phyloP scores from a whole-genome alignment of 805 yeast genomes.

The Danielozyma ontarioensis region DNA sequence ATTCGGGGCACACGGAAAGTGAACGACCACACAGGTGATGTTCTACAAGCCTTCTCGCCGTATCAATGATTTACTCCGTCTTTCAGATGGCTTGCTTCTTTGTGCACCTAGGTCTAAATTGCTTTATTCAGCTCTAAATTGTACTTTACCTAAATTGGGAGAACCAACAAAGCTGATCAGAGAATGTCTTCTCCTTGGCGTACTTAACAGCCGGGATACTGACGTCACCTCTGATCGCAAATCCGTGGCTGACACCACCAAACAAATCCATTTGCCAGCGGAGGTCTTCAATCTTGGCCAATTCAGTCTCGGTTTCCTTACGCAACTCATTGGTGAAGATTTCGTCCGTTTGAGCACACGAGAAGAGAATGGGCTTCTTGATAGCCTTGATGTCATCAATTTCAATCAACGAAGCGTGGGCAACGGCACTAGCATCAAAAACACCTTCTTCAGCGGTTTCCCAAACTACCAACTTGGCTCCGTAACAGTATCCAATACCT shows the following conservation, averaged over 20 bases:
- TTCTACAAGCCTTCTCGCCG: no score
- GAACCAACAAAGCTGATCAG: conserved; percentile 32
- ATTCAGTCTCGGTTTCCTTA: conserved; percentile 52
- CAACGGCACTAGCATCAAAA: conserved; percentile 63
- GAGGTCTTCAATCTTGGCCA: conserved; percentile 47
- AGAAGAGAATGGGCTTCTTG: conserved; percentile 58
- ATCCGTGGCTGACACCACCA: conserved; percentile 71
- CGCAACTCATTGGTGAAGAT: conserved; percentile 64
- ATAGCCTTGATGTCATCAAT: conserved; percentile 61
- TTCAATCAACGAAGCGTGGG: conserved; percentile 77
- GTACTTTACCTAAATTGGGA: no score
- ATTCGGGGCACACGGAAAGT: no score
- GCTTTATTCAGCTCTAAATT: no score
- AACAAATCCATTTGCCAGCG: conserved; percentile 58
- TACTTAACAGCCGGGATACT: conserved; percentile 46
- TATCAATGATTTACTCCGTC: no score
- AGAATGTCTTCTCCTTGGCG: conserved; percentile 63
- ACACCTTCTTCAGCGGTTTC: conserved; percentile 39
- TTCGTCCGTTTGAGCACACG: conserved; percentile 69
- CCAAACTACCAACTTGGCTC: conserved; percentile 66
- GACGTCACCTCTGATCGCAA: conserved; percentile 72
- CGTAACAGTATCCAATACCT: conserved; percentile 78
- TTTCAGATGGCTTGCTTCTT: no score
- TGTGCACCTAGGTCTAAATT: no score
- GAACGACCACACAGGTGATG: no score